Base-by-base conservation (phyloP, 2,329 filamentous ascomycete genomes). In the Metarhizium guizhouense region DNA sequence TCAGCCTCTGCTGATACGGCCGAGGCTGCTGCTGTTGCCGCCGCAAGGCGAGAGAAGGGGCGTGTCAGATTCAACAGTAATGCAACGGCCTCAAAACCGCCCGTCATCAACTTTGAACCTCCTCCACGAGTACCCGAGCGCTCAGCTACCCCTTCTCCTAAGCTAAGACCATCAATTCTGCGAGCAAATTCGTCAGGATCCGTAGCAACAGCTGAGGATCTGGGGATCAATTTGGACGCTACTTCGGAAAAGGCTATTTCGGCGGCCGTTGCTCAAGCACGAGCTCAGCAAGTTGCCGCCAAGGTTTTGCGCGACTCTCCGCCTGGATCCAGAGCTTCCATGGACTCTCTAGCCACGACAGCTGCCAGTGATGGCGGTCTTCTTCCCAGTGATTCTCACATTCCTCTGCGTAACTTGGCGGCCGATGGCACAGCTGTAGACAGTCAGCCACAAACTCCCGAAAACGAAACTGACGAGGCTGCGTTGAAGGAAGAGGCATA, bases 21-120 rank as follows among this genome's bases (percentile, higher is more conserved):
- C 30, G 32, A 47, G 11, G 38, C 56, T 0, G 56, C 50, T 5
- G 52, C 56, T 8, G 56, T 47, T 2, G 57, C 55, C 2, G 54
- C 56, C 3, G 52, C 47, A n/a, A 74, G 68, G 61, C 74, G 70
- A 51, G 75, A 78, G 58, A 78, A 76, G 59, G 74, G 72, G 3
- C 72, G 76, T 32, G 76, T 78, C 32, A 70, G 75, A 6, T 78
- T 78, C 60, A 77, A 77, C 62, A 78, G 74, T 65, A 72, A 68
- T 56, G 72, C 74, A 32, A 72, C 62, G 18, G 65, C 62, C 25
- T 67, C 61, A 45, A 67, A 58, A 57, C 68, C 62, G 51, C 65
- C 59, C 11, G 54, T 57, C 29, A 51, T 54, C 48, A 57, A 62
- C n/a, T 54, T 59, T 34, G 54, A 50, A 38, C 29, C 47, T 30